Evolutionary conservation across 352 stramenopile genomes (phyloP), one percentile per base, ranked within the genome.

Genomic region (Phytopythium vexans): DNA sequence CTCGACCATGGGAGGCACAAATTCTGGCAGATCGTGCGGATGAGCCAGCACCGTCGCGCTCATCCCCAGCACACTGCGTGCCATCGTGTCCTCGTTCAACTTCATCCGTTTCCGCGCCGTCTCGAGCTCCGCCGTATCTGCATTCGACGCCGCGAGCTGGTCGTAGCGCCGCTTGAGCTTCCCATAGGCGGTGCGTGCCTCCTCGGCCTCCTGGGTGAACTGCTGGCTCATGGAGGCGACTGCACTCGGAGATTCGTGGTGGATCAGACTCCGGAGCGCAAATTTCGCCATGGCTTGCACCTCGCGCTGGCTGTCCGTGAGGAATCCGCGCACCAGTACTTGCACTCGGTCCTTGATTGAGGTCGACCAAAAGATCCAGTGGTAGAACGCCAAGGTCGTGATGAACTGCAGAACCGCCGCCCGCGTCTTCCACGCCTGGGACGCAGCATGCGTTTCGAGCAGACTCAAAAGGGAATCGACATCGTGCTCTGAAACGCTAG

Each of bases 261-360:
- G 78, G 1, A 86, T 56, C 34, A 91, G 68, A 41, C 72, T 72
- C 1, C 81, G 76, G 3, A 91, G 52, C 2, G 81, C 70, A 46
- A 79, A 87, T 60, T 89, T 87, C 16, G 81, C 81, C 72, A 88
- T 87, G 10, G 85, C 74, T 44, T 91, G 81, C 15, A 91, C 77
- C 47, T 91, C 81, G 7, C 81, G 78, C 56, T 89, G 74, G 32
- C 83, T 68, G 44, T 91, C 81, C 1, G 64, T 72, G 21, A 91
- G 54, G 32, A 88, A 80, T 5, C 64, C 50, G 38, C 71, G 72
- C 39, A 87, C 62, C 35, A 89, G 58, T n/a, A 45, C 40, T 33
- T 86, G 70, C 33, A 91, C 60, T 10, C 71, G 68, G 14, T 78
- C 52, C 37, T 81, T 69, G 21, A 72, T 39, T 14, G 56, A 54